These are phyloP conservation scores for Apostasia shenzhenica DNA, from an alignment of 106 monocot species.

Conservation along the genomic window DNA sequence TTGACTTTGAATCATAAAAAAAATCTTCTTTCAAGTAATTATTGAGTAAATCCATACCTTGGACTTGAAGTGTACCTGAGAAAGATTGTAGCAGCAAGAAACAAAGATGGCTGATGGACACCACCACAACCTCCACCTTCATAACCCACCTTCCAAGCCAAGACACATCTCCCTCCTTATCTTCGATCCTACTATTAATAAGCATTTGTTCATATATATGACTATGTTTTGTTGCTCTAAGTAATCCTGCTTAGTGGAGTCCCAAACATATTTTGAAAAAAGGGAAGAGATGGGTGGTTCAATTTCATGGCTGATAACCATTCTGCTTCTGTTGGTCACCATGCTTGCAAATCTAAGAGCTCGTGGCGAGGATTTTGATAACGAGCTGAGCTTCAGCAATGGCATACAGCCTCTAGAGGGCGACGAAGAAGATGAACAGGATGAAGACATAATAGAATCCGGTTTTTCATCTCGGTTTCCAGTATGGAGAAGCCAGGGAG, in stretches of 20 bases:
- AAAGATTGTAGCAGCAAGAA: not conserved
- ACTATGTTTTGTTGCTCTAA: not conserved
- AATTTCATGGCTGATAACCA: not conserved
- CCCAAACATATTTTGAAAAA: not conserved
- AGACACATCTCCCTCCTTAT: not conserved
- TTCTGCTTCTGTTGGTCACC: not conserved
- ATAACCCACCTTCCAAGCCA: constrained; percentile 9
- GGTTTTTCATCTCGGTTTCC: not conserved
- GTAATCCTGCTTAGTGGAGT: not conserved
- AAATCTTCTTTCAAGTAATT: too few relatives aligned
- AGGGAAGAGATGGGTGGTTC: not conserved
- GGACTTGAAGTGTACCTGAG: constrained; percentile 4
- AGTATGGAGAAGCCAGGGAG: constrained; percentile 21
- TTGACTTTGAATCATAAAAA: too few relatives aligned
- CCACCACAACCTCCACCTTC: constrained; percentile 8
- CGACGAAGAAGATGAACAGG: constrained; percentile 8
- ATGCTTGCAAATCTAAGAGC: not conserved
- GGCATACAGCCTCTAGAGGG: not conserved
- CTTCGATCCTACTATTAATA: not conserved
- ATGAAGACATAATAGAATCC: constrained; percentile 14
- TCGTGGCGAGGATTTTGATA: not conserved
- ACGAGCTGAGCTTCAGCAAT: not conserved
- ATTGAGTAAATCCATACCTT: not conserved
- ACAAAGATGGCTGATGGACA: not conserved
- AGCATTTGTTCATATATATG: constrained; percentile 3